Percentiles rank a stretch among this genome's conserved stretches.
These are phyloP conservation scores for Raffaelea arxii DNA, from an alignment of 2,329 filamentous ascomycete genomes.

Conservation along the genomic window DNA sequence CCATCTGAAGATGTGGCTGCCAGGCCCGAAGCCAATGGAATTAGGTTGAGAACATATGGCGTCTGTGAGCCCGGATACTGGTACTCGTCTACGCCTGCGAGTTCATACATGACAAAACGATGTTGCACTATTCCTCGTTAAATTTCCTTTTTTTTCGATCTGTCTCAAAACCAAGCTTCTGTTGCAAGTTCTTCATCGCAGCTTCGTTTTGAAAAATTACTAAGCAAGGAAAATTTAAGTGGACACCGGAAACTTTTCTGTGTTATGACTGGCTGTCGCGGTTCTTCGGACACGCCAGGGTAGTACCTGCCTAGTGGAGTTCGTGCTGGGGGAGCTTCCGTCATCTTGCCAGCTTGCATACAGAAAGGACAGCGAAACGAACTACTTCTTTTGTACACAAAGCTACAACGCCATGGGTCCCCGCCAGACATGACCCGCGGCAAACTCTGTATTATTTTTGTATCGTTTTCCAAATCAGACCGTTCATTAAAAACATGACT, in stretches of 20 bases:
- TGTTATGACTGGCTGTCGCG: slow-evolving; percentile 4
- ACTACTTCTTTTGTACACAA: not conserved
- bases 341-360: slow-evolving; percentile 5
- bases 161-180: not conserved
- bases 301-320: no score
- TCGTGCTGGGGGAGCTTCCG: slow-evolving; percentile 1
- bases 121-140: no score
- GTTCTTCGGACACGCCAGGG: not conserved
- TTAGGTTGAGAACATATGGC: slow-evolving; percentile 48
- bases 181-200: not conserved
- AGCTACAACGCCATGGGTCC: not conserved
- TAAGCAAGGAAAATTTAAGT: slow-evolving; percentile 6
- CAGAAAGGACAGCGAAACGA: not conserved
- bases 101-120: slow-evolving; percentile 36
- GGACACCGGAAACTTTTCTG: not conserved
- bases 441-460: no score
- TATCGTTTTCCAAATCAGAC: no score
- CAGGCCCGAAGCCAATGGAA: slow-evolving; percentile 39
- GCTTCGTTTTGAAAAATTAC: slow-evolving; percentile 6
- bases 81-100: slow-evolving; percentile 28
- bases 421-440: no score
- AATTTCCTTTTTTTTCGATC: not conserved
- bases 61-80: slow-evolving; percentile 27
- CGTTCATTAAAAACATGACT: no score
- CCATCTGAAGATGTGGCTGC: slow-evolving; percentile 62